A percentile compares a stretch with the other conserved stretches of the same genome.
phyloP scores from a whole-genome alignment of 2,329 filamentous ascomycete genomes.

The Aciculosporium take region DNA sequence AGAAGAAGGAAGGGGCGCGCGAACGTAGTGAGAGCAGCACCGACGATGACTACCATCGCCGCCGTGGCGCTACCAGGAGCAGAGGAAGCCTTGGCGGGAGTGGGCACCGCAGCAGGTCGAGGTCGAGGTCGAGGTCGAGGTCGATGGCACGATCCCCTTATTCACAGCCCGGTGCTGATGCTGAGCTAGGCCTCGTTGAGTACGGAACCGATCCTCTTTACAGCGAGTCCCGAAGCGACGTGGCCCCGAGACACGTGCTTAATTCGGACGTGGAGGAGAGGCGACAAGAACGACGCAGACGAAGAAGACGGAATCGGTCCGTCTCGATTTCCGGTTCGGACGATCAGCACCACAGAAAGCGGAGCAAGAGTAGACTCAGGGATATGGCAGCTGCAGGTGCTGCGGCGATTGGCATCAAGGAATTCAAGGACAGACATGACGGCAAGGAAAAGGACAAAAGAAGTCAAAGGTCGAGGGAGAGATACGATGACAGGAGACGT shows the following conservation, averaged over 20 bases:
- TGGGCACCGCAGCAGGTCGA: conserved; percentile 26
- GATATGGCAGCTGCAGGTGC: conserved; percentile 40
- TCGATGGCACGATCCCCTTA: conserved; percentile 36
- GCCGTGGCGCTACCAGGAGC: conserved; percentile 19
- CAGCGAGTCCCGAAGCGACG: conserved; percentile 23
- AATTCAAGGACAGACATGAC: conserved; percentile 31
- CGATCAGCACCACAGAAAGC: conserved; percentile 22
- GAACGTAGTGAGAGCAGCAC: conserved; percentile 19
- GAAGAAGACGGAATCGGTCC: conserved; percentile 20
- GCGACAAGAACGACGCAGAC: conserved; percentile 23
- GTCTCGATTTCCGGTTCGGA: conserved; percentile 20
- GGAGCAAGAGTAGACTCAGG: conserved; percentile 40
- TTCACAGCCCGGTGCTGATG: conserved; percentile 43
- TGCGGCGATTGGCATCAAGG: conserved; percentile 48
- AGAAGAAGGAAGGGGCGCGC: conserved; percentile 39
- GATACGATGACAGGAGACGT: conserved; percentile 11
- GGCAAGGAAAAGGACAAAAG: conserved; percentile 29
- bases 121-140: conserved; percentile 38
- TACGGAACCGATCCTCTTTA: conserved; percentile 46
- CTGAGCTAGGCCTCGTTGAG: conserved; percentile 54
- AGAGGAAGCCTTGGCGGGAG: conserved; percentile 18
- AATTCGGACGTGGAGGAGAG: conserved; percentile 34
- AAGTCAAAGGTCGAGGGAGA: conserved; percentile 21
- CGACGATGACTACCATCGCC: conserved; percentile 20
- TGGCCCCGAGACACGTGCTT: conserved; percentile 25